A percentile compares a stretch with the other conserved stretches of the same genome.
Evolutionary conservation across 2,329 filamentous ascomycete genomes (phyloP).

Genomic region (Neofusicoccum ribis): DNA sequence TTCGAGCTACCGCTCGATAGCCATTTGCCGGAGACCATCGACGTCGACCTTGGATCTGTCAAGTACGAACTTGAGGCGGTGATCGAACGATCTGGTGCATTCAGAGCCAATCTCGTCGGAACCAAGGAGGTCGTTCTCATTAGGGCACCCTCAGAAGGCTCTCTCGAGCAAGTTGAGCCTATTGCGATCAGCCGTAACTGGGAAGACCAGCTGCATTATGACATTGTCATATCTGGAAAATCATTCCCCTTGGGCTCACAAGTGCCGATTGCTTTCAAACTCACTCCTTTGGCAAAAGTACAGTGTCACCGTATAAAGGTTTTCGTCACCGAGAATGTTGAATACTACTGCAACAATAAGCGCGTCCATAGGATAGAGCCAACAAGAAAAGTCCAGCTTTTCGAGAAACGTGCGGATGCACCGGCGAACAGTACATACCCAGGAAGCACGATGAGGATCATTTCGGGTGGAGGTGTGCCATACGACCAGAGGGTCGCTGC

Average conservation of each 20-base stretch:
- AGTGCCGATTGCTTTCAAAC: constrained; percentile 90
- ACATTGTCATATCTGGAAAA: constrained; percentile 94
- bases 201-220: constrained; percentile 94
- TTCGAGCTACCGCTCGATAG: constrained; percentile 85
- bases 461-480: constrained; percentile 78
- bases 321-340: constrained; percentile 83
- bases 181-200: constrained; percentile 92
- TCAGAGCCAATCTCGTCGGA: constrained; percentile 84
- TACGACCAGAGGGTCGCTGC: constrained; percentile 60
- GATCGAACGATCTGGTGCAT: constrained; percentile 83
- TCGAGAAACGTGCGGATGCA: constrained; percentile 84
- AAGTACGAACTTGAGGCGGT: constrained; percentile 85
- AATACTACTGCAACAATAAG: constrained; percentile 86
- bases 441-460: constrained; percentile 72
- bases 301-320: constrained; percentile 92
- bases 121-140: constrained; percentile 80
- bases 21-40: constrained; percentile 78
- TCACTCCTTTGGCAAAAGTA: constrained; percentile 89
- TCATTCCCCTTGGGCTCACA: constrained; percentile 86
- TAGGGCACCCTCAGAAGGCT: constrained; percentile 81
- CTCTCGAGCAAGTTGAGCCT: constrained; percentile 85
- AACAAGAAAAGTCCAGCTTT: constrained; percentile 78
- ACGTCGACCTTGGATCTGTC: constrained; percentile 81
- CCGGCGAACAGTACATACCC: constrained; percentile 71
- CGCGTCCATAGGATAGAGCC: constrained; percentile 82